Evolutionary conservation across 108 stramenopile genomes (phyloP).

Genomic region (Nitzschia inconspicua): DNA sequence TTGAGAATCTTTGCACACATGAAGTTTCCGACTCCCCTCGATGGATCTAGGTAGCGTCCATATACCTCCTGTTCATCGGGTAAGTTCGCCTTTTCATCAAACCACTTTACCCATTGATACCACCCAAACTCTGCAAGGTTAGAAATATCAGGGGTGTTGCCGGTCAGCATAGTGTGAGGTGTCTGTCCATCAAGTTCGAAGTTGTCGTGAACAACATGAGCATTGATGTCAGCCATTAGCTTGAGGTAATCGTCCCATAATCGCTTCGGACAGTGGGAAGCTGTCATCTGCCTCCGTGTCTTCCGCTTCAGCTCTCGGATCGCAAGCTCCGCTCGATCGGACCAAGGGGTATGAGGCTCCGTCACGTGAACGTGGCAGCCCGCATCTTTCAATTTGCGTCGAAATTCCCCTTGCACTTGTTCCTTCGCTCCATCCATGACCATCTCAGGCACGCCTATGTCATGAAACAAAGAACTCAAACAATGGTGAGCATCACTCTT

Average conservation of each 20-base stretch:
- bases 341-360: slow-evolving; percentile 6
- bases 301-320: not conserved
- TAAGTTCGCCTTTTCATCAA: not conserved
- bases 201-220: slow-evolving; percentile 3
- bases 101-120: slow-evolving; percentile 30
- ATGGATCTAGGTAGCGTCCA: slow-evolving; percentile 1
- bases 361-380: slow-evolving; percentile 8
- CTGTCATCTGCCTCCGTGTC: not conserved
- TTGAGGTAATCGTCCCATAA: slow-evolving; percentile 33
- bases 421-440: slow-evolving; percentile 30
- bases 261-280: not conserved
- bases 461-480: slow-evolving; percentile 11
- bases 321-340: not conserved
- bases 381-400: slow-evolving; percentile 13
- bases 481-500: slow-evolving; percentile 26
- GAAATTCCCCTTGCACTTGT: slow-evolving; percentile 13
- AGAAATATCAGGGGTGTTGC: slow-evolving; percentile 44
- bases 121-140: slow-evolving; percentile 28
- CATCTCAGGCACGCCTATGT: slow-evolving; percentile 32
- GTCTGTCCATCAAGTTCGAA: not conserved
- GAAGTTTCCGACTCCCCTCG: not conserved
- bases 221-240: slow-evolving; percentile 10
- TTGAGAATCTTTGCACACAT: no score
- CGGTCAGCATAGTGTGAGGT: not conserved
- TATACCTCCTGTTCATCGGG: not conserved